phyloP scores from a whole-genome alignment of 2,329 filamentous ascomycete genomes.

The Cercospora sp. region DNA sequence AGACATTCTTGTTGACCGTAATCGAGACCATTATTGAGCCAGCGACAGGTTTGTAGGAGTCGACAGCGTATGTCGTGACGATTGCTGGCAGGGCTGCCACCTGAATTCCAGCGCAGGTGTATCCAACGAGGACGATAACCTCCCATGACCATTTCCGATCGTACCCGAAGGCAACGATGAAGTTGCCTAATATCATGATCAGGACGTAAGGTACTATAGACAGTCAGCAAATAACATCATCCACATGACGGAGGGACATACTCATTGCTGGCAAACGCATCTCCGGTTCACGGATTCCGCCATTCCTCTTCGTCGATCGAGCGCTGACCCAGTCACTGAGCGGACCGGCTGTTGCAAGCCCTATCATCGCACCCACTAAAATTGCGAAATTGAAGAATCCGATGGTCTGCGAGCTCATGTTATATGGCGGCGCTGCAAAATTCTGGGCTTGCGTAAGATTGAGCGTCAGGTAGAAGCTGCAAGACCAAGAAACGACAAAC shows the following conservation, averaged over 20 bases:
- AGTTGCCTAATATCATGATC: constrained; percentile 59
- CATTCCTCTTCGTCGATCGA: constrained; percentile 54
- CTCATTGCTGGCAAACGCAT: constrained; percentile 56
- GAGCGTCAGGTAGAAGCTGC: constrained; percentile 58
- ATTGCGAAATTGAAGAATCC: constrained; percentile 61
- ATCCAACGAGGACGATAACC: constrained; percentile 61
- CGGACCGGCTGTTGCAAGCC: constrained; percentile 57
- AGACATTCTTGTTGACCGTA: constrained; percentile 65
- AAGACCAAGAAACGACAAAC: constrained; percentile 63
- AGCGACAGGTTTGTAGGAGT: constrained; percentile 64
- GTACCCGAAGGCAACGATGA: constrained; percentile 50
- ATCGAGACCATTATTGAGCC: constrained; percentile 61
- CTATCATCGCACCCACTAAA: constrained; percentile 56
- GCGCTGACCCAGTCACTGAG: constrained; percentile 59
- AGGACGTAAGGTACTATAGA: constrained; percentile 55
- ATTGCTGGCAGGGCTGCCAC: constrained; percentile 63
- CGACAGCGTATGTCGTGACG: constrained; percentile 60
- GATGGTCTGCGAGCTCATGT: constrained; percentile 53
- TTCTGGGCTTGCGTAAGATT: constrained; percentile 60
- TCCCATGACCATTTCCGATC: constrained; percentile 51
- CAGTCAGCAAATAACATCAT: too few relatives aligned
- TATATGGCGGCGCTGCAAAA: constrained; percentile 58
- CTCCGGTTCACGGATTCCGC: constrained; percentile 59
- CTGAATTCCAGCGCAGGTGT: constrained; percentile 58
- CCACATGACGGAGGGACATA: constrained; percentile 16